Evolutionary conservation across 768 basidiomycete species (phyloP).

Genomic region (Cubamyces lactineus): DNA sequence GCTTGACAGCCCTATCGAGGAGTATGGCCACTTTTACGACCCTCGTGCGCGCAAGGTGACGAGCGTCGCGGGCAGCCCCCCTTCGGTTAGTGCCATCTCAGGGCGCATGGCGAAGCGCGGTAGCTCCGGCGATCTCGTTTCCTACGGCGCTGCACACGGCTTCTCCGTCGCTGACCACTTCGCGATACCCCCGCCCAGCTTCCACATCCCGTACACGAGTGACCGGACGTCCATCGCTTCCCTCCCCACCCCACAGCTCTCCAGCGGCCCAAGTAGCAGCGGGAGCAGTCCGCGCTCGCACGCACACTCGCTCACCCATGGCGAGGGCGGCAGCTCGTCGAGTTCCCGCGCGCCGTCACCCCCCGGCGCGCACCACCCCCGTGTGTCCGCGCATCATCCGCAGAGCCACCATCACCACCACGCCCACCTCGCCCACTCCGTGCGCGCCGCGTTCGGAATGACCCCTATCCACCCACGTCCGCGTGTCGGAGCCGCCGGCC

Average conservation of each 20-base stretch:
- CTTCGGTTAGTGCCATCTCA: conserved; percentile 28
- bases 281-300: conserved; percentile 64
- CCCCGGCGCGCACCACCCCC: conserved; percentile 36
- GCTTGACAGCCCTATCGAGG: conserved; percentile 37
- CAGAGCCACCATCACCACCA: conserved; percentile 41
- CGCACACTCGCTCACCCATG: conserved; percentile 41
- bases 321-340: conserved; percentile 46
- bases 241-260: conserved; percentile 62
- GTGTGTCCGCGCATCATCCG: conserved; percentile 15
- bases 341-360: conserved; percentile 69
- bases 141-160: conserved; percentile 34
- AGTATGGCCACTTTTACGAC: conserved; percentile 26
- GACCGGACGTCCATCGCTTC: conserved; percentile 29
- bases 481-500: conserved; percentile 34
- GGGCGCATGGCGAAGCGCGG: conserved; percentile 32
- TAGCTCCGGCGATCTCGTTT: conserved; percentile 36
- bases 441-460: conserved; percentile 90
- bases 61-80: conserved; percentile 44
- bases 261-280: conserved; percentile 65
- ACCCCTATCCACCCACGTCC: conserved; percentile 66
- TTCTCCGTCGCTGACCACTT: conserved; percentile 30
- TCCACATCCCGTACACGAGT: conserved; percentile 32
- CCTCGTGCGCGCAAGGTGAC: conserved; percentile 30
- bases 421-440: conserved; percentile 79
- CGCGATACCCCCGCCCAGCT: conserved; percentile 24